Evolutionary conservation across 352 stramenopile species (phyloP).

Genomic region (Phytophthora chlamydospora): DNA sequence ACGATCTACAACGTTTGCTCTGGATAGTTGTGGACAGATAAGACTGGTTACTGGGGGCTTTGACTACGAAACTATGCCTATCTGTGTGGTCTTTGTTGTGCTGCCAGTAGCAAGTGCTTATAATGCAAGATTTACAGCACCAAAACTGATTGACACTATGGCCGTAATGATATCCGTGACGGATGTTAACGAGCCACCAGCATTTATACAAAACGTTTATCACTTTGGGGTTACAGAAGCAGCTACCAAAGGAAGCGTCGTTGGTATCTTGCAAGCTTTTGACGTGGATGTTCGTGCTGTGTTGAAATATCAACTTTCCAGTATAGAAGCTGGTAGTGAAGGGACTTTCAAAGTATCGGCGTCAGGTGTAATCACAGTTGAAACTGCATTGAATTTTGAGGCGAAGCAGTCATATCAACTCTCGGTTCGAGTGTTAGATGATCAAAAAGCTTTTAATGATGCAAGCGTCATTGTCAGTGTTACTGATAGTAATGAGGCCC

Average conservation of each 20-base stretch:
- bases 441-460: conserved; percentile 19
- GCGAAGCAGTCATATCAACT: conserved; percentile 24
- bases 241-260: conserved; percentile 1
- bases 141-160: conserved; percentile 7
- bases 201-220: conserved; percentile 17
- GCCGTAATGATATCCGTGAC: conserved; percentile 18
- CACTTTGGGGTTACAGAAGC: conserved; percentile 26
- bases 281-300: conserved; percentile 18
- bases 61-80: conserved; percentile 35
- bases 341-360: conserved; percentile 23
- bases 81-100: conserved; percentile 23
- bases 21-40: conserved; percentile 31
- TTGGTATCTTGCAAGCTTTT: conserved; percentile 20
- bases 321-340: conserved; percentile 4
- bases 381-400: conserved; percentile 23
- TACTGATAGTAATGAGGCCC: conserved; percentile 54
- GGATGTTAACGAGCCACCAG: conserved; percentile 33
- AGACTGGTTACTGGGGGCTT: conserved; percentile 17
- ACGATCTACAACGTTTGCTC: conserved; percentile 8
- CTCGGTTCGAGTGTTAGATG: conserved; percentile 18
- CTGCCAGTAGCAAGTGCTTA: conserved; percentile 14
- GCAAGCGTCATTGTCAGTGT: conserved; percentile 40
- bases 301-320: conserved; percentile 16
- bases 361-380: conserved; percentile 17
- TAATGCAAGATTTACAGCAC: conserved; percentile 15